phyloP scores from a whole-genome alignment of 2,329 filamentous ascomycete species.

The Xylariaceae sp. region DNA sequence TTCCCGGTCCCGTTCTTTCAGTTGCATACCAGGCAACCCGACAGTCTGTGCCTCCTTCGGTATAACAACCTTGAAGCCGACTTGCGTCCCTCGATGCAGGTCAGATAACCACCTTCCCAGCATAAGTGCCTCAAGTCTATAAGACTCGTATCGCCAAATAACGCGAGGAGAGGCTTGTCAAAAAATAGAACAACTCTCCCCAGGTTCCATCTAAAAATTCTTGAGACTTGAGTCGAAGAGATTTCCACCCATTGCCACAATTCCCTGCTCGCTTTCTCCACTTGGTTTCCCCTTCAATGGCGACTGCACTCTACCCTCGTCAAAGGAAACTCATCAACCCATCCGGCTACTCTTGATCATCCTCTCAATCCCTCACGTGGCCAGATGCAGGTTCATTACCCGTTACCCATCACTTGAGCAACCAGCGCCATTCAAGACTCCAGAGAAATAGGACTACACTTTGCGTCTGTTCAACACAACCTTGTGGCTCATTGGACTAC shows the following conservation, averaged over 20 bases:
- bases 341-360: conserved; percentile 12
- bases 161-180: no score
- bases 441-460: no score
- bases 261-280: background rate
- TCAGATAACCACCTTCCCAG: no score
- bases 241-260: background rate
- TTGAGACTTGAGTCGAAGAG: background rate
- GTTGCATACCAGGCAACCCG: background rate
- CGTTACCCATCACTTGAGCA: conserved; percentile 1
- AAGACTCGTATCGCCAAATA: no score
- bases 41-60: no score
- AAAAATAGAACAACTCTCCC: no score
- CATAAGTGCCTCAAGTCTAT: no score
- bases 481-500: no score
- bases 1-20: background rate
- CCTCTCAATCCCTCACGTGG: conserved; percentile 2
- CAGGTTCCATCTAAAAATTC: background rate
- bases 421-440: no score
- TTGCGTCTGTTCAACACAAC: background rate
- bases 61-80: no score
- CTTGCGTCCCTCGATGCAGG: no score
- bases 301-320: conserved; percentile 10
- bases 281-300: conserved; percentile 12
- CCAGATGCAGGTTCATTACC: background rate
- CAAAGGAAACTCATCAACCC: conserved; percentile 13